phyloP scores from a whole-genome alignment of 371 early-diverging fungal genomes.

The Caulochytrium protostelioides region DNA sequence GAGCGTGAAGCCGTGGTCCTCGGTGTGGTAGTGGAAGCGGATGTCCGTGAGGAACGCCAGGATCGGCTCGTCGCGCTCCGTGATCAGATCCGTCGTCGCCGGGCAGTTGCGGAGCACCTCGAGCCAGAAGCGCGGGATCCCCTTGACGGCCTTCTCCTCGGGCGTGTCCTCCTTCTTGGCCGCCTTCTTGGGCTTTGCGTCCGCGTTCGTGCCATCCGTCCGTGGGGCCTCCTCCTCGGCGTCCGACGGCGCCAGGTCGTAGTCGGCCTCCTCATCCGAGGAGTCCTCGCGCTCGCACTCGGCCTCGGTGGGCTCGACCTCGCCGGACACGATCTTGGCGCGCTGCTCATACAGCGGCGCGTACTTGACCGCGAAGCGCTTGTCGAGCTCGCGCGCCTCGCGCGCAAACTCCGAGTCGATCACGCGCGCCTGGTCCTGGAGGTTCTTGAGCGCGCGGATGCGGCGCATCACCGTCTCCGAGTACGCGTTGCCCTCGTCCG shows the following conservation, averaged over 20 bases:
- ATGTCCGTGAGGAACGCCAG: constrained; percentile 66
- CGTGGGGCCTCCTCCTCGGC: constrained; percentile 1
- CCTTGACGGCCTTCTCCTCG: constrained; percentile 11
- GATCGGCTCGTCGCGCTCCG: constrained; percentile 65
- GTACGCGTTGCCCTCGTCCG: too few relatives aligned
- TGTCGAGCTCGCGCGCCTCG: constrained; percentile 75
- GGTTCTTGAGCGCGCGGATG: too few relatives aligned
- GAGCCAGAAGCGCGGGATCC: constrained; percentile 67
- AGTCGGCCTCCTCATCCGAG: constrained; percentile 11
- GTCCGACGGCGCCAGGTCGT: neutral
- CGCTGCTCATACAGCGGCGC: constrained; percentile 67
- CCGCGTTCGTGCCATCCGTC: too few relatives aligned
- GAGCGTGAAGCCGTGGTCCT: constrained; percentile 73
- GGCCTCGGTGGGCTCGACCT: constrained; percentile 61
- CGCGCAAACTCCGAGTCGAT: constrained; percentile 65
- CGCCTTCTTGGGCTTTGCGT: neutral
- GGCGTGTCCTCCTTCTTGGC: neutral
- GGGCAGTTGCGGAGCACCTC: constrained; percentile 67
- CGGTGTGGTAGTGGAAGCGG: constrained; percentile 52
- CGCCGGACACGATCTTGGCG: constrained; percentile 45
- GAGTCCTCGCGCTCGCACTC: constrained; percentile 32
- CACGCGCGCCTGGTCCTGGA: constrained; percentile 39
- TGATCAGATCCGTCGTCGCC: constrained; percentile 53
- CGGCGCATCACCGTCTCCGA: too few relatives aligned
- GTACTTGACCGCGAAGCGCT: constrained; percentile 64